Base-by-base conservation (phyloP, 2,329 filamentous ascomycete species). In the Epicoccum sorghinum region DNA sequence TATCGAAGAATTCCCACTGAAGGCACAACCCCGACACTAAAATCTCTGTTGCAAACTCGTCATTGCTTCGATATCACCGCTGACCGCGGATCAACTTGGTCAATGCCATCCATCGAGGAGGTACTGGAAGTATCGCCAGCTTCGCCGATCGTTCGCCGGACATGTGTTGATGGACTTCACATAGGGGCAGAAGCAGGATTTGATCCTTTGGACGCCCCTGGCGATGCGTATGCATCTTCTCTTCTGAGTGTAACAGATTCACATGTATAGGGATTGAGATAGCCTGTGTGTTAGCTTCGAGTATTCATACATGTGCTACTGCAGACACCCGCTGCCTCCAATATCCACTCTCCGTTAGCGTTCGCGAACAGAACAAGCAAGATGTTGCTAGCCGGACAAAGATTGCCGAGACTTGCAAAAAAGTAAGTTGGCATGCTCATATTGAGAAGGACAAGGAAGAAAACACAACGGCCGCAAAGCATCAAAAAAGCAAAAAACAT, bases 91-190 rank as follows among this genome's bases (percentile, higher is more conserved):
- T 35, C 6, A 13, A 27, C 40, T 48, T 54, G 33, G 51, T 40
- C 44, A 29, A 48, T 39, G 33, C 4, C 14, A n/a, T 27, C 29
- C 10, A 33, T 9, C 35, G 27, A 22, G 13, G 25, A 32, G 13
- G 33, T 6, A 25, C n/a, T 48, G 13, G 25, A 22, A 18, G 45
- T 44, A 14, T 53, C 45, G 35, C 36, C 24, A 10, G 18, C 35
- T 54, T 54, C 40, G 51, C 51, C 51, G 51, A 54, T 36, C 10
- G 10, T n/a, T 54, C 45, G 51, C 51, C 51, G 51, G 23, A 14
- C 27, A 40, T 40, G 8, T 12, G 25, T 32, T 23, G 14, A 22
- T 27, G 8, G 5, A 23, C 29, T 33, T 4, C 3, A 22, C 4
- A 8, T 12, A 25, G 29, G 8, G 12, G 2, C 4, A 29, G 32